phyloP scores from a whole-genome alignment of 2,329 filamentous ascomycete genomes.

The Fusarium pseudoanthophilum region DNA sequence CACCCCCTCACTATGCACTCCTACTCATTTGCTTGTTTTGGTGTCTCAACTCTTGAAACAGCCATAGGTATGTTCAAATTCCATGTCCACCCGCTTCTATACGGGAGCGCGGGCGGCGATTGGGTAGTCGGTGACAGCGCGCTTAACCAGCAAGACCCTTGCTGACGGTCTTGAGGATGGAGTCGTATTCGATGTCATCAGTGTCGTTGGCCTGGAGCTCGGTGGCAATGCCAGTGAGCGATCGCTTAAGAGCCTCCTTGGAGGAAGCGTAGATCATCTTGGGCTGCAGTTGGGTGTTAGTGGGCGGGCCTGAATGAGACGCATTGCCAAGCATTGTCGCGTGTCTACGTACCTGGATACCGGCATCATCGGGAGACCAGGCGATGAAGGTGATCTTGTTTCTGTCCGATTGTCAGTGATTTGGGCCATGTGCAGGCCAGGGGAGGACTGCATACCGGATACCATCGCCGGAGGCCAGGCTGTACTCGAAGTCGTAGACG shows the following conservation, averaged over 20 bases:
- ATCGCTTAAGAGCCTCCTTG: slow-evolving; percentile 85
- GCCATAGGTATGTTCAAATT: slow-evolving; percentile 45
- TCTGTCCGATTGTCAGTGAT: slow-evolving; percentile 53
- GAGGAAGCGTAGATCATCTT: slow-evolving; percentile 93
- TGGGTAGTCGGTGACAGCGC: slow-evolving; percentile 19
- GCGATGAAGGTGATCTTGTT: slow-evolving; percentile 84
- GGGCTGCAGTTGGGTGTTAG: slow-evolving; percentile 60
- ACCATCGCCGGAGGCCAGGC: slow-evolving; percentile 76
- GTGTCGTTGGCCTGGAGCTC: slow-evolving; percentile 87
- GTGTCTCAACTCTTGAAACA: slow-evolving; percentile 42
- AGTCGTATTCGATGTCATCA: slow-evolving; percentile 83
- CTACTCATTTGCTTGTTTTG: slow-evolving; percentile 43
- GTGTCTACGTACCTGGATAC: slow-evolving; percentile 74
- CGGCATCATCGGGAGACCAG: slow-evolving; percentile 85
- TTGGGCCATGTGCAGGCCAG: slow-evolving; percentile 4
- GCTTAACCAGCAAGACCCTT: slow-evolving; percentile 66
- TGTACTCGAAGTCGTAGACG: slow-evolving; percentile 87
- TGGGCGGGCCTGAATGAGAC: slow-evolving; percentile 45
- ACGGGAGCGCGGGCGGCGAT: slow-evolving; percentile 20
- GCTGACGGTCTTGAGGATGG: slow-evolving; percentile 73
- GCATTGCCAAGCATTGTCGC: slow-evolving; percentile 71
- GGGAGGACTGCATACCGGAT: slow-evolving; percentile 63
- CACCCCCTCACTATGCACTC: slow-evolving; percentile 39
- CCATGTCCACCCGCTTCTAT: slow-evolving; percentile 37
- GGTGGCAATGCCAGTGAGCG: slow-evolving; percentile 77